These are phyloP conservation scores for Tetragonia tetragonoides DNA, from an alignment of 148 eudicot species.

Conservation along the genomic window DNA sequence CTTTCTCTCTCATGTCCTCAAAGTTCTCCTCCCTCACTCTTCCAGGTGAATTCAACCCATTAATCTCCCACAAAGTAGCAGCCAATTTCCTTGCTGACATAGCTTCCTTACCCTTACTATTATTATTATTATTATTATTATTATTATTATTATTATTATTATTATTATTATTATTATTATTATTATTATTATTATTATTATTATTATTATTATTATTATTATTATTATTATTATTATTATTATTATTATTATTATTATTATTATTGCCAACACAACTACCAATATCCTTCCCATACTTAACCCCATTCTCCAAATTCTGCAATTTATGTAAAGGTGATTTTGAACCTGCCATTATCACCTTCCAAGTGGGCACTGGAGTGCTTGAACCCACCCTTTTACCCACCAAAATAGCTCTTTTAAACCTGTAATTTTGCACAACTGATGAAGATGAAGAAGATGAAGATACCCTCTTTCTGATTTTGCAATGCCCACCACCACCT, in stretches of 20 bases:
- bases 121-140: conserved; percentile 19
- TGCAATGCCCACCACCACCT: conserved; percentile 41
- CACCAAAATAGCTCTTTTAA: conserved; percentile 61
- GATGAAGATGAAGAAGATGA: conserved; percentile 61
- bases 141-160: no score
- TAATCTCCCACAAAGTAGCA: conserved; percentile 76
- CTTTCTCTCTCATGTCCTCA: conserved; percentile 22
- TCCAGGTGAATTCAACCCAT: conserved; percentile 46
- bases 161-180: conserved; percentile 15
- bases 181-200: background rate
- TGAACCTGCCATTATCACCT: conserved; percentile 43
- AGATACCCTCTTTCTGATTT: conserved; percentile 62
- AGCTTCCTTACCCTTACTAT: conserved; percentile 42
- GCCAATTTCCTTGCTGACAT: conserved; percentile 74
- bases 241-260: conserved; percentile 2
- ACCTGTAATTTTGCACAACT: conserved; percentile 41
- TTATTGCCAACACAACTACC: background rate
- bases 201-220: background rate
- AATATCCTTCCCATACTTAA: conserved; percentile 13
- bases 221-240: conserved; percentile 13
- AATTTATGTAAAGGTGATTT: conserved; percentile 36
- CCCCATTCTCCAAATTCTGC: conserved; percentile 32
- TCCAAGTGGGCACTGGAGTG: conserved; percentile 66
- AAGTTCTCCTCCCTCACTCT: conserved; percentile 20
- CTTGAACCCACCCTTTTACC: conserved; percentile 48